A percentile compares a stretch with the other conserved stretches of the same genome.
phyloP scores from a whole-genome alignment of 2,329 filamentous ascomycete species.

The Fusarium avenaceum region DNA sequence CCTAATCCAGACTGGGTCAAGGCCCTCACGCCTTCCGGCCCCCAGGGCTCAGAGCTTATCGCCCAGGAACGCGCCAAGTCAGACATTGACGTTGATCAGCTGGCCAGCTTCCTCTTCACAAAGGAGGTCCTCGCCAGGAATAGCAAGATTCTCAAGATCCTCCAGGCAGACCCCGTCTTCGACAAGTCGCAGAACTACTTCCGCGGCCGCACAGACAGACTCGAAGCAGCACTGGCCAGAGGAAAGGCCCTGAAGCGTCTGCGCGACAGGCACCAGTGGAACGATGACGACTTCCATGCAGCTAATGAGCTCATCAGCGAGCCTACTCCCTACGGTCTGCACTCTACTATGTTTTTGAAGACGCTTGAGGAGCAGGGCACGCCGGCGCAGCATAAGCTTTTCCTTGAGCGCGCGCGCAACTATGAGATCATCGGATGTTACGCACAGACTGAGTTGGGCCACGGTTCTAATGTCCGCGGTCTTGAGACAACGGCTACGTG shows the following conservation, averaged over 20 bases:
- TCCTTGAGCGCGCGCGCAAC: constrained; percentile 75
- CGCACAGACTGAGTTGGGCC: constrained; percentile 83
- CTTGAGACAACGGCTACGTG: constrained; percentile 80
- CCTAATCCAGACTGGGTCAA: constrained; percentile 53
- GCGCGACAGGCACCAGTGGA: constrained; percentile 77
- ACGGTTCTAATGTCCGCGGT: constrained; percentile 81
- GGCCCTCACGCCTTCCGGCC: constrained; percentile 63
- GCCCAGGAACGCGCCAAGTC: constrained; percentile 76
- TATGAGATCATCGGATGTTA: constrained; percentile 85
- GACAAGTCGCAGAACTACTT: constrained; percentile 86
- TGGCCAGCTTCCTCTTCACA: constrained; percentile 78
- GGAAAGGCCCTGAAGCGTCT: constrained; percentile 79
- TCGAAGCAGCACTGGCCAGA: constrained; percentile 77
- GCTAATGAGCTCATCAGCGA: constrained; percentile 80
- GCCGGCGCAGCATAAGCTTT: constrained; percentile 79
- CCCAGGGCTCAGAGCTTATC: constrained; percentile 78
- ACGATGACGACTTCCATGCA: constrained; percentile 70
- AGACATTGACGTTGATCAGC: constrained; percentile 74
- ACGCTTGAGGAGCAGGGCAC: constrained; percentile 80
- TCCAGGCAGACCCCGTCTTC: constrained; percentile 77
- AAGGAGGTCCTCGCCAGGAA: constrained; percentile 73
- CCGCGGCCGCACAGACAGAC: constrained; percentile 75
- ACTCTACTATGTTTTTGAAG: constrained; percentile 65
- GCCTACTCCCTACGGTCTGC: constrained; percentile 79
- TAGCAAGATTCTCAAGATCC: constrained; percentile 71